Conservation (phyloP, 257 asterid genomes). For the Lavandula angustifolia region DNA sequence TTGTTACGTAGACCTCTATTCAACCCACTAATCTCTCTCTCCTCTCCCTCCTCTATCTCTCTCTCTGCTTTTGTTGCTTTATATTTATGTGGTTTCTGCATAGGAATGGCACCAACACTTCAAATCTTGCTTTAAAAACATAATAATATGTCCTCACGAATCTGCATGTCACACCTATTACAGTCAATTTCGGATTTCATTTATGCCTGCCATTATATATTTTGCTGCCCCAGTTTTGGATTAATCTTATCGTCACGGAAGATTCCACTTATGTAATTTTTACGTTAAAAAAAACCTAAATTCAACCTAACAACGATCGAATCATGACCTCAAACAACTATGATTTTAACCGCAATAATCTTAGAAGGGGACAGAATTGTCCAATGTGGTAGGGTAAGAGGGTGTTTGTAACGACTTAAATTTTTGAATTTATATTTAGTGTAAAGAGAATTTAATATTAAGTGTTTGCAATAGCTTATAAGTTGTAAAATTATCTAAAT, state of each 20-base stretch:
- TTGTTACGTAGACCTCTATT: conserved; percentile 25
- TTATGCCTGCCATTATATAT: not conserved
- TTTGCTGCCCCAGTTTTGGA: conserved; percentile 19
- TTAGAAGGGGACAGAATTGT: no score
- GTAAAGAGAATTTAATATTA: no score
- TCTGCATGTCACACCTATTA: conserved; percentile 35
- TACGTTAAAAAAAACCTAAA: no score
- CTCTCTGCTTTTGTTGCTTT: conserved; percentile 18
- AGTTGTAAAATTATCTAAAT: no score
- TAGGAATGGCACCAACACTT: conserved; percentile 63
- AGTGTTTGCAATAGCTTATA: no score
- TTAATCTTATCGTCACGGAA: conserved; percentile 22
- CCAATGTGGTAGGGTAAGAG: no score
- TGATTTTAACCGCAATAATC: no score
- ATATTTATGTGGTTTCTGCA: conserved; percentile 52
- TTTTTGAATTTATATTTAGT: no score
- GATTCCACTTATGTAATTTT: conserved; percentile 26
- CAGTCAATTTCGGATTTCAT: conserved; percentile 16
- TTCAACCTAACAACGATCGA: no score
- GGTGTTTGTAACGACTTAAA: no score
- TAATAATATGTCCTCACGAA: conserved; percentile 32
- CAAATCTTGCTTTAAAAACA: not conserved
- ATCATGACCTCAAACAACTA: no score
- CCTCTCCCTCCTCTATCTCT: not conserved
- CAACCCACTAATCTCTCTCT: conserved; percentile 8